These are phyloP conservation scores for Citrullus mucosospermus DNA, from an alignment of 306 rosid genomes.

Conservation along the genomic window DNA sequence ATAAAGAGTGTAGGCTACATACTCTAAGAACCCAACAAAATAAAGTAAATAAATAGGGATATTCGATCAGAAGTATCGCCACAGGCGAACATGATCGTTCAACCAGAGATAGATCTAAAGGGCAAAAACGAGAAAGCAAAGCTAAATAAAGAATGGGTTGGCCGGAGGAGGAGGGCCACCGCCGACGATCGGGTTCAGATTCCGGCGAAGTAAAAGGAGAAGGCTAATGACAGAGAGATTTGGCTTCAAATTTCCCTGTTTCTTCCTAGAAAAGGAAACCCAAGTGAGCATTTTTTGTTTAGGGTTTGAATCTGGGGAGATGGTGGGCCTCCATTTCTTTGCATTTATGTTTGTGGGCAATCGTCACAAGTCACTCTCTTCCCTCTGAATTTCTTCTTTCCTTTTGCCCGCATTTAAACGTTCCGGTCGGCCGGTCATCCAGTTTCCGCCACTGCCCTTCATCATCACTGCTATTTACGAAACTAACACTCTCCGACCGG, in stretches of 20 bases:
- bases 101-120: neutral
- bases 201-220: neutral
- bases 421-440: constrained; percentile 22
- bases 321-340: constrained; percentile 4
- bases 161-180: neutral
- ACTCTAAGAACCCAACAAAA: neutral
- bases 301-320: constrained; percentile 7
- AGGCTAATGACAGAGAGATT: neutral
- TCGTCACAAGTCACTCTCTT: constrained; percentile 28
- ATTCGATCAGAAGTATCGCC: neutral
- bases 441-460: neutral
- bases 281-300: neutral
- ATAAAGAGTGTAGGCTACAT: neutral
- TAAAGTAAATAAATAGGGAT: neutral
- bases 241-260: neutral
- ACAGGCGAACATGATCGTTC: neutral
- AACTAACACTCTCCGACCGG: neutral
- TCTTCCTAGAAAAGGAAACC: neutral
- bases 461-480: neutral
- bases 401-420: constrained; percentile 32
- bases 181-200: neutral
- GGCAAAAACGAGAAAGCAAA: neutral
- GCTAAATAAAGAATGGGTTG: neutral
- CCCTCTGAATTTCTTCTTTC: neutral
- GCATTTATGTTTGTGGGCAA: constrained; percentile 22